A percentile compares a stretch with the other conserved stretches of the same genome.
phyloP scores from a whole-genome alignment of 805 yeast genomes.

The Starmerella bacillaris region DNA sequence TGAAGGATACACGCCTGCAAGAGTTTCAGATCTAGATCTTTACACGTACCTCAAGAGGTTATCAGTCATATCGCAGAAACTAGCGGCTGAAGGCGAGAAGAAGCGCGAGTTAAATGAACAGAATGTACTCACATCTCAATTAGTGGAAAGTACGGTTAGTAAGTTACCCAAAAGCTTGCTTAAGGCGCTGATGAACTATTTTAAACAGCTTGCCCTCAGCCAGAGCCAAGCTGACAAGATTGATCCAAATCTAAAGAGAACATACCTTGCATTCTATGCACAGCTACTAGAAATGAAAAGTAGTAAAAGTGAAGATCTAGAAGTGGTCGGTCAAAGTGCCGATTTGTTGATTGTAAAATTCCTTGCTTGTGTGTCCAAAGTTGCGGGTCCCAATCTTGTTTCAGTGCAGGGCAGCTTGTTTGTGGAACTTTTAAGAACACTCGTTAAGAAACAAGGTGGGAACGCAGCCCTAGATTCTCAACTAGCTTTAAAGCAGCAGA shows the following conservation, averaged over 20 bases:
- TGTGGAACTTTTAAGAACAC: conserved; percentile 18
- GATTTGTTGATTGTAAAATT: conserved; percentile 24
- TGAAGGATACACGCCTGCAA: background rate
- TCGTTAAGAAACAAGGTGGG: conserved; percentile 14
- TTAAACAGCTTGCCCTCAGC: conserved; percentile 19
- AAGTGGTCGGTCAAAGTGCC: conserved; percentile 18
- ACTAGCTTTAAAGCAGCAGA: conserved; percentile 12
- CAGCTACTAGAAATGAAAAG: conserved; percentile 30
- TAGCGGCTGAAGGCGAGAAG: conserved; percentile 10
- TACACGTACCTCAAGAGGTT: conserved; percentile 39
- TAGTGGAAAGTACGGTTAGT: background rate
- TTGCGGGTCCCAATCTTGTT: conserved; percentile 12
- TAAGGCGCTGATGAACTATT: conserved; percentile 21
- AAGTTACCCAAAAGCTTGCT: conserved; percentile 20
- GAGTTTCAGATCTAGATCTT: conserved; percentile 19
- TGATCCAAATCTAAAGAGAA: conserved; percentile 10
- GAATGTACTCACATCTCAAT: background rate
- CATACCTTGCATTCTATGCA: conserved; percentile 45
- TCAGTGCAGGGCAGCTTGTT: conserved; percentile 19
- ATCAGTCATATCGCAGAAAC: conserved; percentile 39
- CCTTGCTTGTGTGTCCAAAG: conserved; percentile 21
- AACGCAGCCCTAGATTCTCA: conserved; percentile 15
- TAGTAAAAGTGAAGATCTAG: conserved; percentile 20
- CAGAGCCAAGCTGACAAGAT: conserved; percentile 8
- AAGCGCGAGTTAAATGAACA: conserved; percentile 1